These are phyloP conservation scores for Yarrowia hollandica DNA, from an alignment of 805 yeast species.

Conservation along the genomic window DNA sequence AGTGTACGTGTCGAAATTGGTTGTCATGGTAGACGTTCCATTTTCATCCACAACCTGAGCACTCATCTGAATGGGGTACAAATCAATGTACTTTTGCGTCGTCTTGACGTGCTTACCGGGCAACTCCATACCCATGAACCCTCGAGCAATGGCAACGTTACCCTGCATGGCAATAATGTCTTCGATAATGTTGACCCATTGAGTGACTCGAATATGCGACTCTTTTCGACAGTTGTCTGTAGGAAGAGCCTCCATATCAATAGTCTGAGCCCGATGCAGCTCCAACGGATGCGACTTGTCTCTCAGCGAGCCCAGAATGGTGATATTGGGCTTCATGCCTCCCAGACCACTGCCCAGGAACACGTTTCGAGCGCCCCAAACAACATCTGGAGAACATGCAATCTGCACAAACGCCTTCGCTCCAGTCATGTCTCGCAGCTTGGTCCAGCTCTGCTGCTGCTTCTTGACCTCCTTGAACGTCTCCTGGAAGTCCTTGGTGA, in stretches of 20 bases:
- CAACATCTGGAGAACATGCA: constrained; percentile 78
- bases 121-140: constrained; percentile 66
- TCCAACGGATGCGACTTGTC: constrained; percentile 41
- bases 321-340: constrained; percentile 95
- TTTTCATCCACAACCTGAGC: constrained; percentile 67
- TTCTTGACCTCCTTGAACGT: constrained; percentile 67
- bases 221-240: constrained; percentile 79
- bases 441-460: constrained; percentile 80
- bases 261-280: constrained; percentile 30
- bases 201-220: constrained; percentile 62
- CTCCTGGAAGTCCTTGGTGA: constrained; percentile 60
- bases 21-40: constrained; percentile 71
- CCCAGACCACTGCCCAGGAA: constrained; percentile 95
- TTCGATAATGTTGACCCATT: constrained; percentile 92
- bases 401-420: constrained; percentile 95
- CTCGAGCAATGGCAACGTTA: constrained; percentile 91
- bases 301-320: constrained; percentile 88
- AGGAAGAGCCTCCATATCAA: constrained; percentile 55
- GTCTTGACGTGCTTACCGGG: constrained; percentile 46
- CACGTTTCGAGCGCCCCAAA: constrained; percentile 95
- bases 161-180: constrained; percentile 86
- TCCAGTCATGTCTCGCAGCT: constrained; percentile 70
- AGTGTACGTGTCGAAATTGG: constrained; percentile 95
- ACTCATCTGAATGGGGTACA: constrained; percentile 97
- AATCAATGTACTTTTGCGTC: constrained; percentile 60